Evolutionary conservation across 2,329 filamentous ascomycete species (phyloP).

Genomic region (Passalora sequoiae): DNA sequence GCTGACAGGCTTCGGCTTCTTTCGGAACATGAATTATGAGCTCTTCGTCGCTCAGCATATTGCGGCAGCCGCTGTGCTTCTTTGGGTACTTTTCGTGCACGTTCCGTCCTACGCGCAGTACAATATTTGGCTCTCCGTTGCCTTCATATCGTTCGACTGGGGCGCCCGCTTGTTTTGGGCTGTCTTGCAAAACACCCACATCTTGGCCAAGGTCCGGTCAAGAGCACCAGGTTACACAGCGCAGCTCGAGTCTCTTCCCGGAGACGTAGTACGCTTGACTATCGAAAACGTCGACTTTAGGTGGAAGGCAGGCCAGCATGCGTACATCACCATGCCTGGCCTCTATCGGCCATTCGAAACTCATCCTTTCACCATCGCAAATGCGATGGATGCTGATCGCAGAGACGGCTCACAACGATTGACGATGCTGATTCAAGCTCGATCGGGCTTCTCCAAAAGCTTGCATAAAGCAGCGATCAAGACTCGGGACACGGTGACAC

Average conservation of each 20-base stretch:
- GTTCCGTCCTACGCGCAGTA: slow-evolving; percentile 34
- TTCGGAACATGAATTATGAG: slow-evolving; percentile 49
- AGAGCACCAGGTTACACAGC: slow-evolving; percentile 24
- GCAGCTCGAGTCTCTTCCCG: slow-evolving; percentile 42
- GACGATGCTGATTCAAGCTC: slow-evolving; percentile 29
- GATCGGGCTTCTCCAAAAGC: slow-evolving; percentile 27
- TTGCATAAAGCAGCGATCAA: slow-evolving; percentile 24
- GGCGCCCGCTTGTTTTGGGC: slow-evolving; percentile 24
- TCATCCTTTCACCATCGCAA: slow-evolving; percentile 59
- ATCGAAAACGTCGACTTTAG: slow-evolving; percentile 51
- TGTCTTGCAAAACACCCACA: slow-evolving; percentile 26
- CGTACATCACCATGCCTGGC: slow-evolving; percentile 55
- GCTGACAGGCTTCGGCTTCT: slow-evolving; percentile 46
- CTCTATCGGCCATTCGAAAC: slow-evolving; percentile 50
- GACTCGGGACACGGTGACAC: slow-evolving; percentile 6
- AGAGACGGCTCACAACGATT: slow-evolving; percentile 38
- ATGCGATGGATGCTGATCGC: slow-evolving; percentile 42
- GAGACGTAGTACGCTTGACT: slow-evolving; percentile 53
- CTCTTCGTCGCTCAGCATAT: slow-evolving; percentile 53
- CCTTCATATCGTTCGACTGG: slow-evolving; percentile 31
- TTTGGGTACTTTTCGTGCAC: slow-evolving; percentile 50
- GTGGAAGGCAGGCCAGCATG: slow-evolving; percentile 60
- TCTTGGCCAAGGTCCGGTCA: slow-evolving; percentile 10
- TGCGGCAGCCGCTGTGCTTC: slow-evolving; percentile 44
- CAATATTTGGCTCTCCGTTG: slow-evolving; percentile 30